A percentile compares a stretch with the other conserved stretches of the same genome.
These are phyloP conservation scores for Adenanthera pavonina DNA, from an alignment of 306 rosid species.

Conservation along the genomic window DNA sequence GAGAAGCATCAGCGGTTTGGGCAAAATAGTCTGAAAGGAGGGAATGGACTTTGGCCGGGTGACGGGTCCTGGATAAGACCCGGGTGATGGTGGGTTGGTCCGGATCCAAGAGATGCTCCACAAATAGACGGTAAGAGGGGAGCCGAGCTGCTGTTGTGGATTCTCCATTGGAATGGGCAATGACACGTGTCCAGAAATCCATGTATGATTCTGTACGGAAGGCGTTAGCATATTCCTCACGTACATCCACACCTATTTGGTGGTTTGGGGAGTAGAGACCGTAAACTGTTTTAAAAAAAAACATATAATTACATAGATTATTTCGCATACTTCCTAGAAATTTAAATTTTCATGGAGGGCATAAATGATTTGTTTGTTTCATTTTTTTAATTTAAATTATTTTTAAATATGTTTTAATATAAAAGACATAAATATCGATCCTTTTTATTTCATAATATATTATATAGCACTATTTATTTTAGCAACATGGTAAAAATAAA, in stretches of 20 bases:
- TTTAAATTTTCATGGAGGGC: too few species aligned
- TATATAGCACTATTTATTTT: too few species aligned
- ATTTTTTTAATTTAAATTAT: too few species aligned
- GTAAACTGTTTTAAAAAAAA: slow-evolving; percentile 24
- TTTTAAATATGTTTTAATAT: too few species aligned
- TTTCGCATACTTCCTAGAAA: too few species aligned
- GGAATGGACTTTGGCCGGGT: slow-evolving; percentile 35
- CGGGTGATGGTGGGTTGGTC: slow-evolving; percentile 51
- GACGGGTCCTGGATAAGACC: slow-evolving; percentile 45
- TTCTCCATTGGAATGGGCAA: slow-evolving; percentile 39
- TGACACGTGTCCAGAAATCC: slow-evolving; percentile 82
- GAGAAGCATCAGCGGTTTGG: slow-evolving; percentile 68
- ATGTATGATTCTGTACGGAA: slow-evolving; percentile 84
- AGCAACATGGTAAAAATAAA: too few species aligned
- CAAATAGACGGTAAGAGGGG: slow-evolving; percentile 77
- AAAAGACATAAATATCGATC: too few species aligned
- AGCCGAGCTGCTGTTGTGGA: slow-evolving; percentile 68
- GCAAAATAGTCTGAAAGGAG: slow-evolving; percentile 63
- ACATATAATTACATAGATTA: neutral
- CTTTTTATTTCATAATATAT: too few species aligned
- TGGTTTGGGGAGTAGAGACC: slow-evolving; percentile 18
- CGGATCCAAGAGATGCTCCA: slow-evolving; percentile 75
- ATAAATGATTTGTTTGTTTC: too few species aligned
- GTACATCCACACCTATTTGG: slow-evolving; percentile 50
- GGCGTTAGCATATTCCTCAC: slow-evolving; percentile 79